A percentile compares a stretch with the other conserved stretches of the same genome.
Evolutionary conservation across 371 early-diverging fungal species (phyloP).

Genomic region (Rhizomucor miehei): DNA sequence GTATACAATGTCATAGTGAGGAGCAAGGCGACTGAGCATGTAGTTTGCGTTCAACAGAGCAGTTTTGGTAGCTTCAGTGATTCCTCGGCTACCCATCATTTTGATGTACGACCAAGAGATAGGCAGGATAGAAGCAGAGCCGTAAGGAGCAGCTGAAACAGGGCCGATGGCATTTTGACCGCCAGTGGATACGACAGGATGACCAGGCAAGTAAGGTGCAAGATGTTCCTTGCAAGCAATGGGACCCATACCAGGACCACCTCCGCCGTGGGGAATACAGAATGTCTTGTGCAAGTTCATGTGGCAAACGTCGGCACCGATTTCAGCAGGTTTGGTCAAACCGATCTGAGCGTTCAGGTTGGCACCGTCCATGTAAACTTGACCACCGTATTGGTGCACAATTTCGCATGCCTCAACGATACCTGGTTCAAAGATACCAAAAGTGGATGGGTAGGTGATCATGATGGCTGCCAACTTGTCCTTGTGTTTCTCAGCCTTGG

Average conservation of each 20-base stretch:
- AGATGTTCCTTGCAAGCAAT: conserved; percentile 88
- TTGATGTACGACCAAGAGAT: conserved; percentile 98
- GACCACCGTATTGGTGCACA: conserved; percentile 89
- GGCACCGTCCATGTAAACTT: conserved; percentile 99
- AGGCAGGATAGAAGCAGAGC: conserved; percentile 92
- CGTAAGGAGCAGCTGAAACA: conserved; percentile 95
- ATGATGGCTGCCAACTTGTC: conserved; percentile 89
- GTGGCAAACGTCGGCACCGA: conserved; percentile 98
- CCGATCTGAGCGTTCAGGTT: conserved; percentile 98
- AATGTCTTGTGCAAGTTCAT: conserved; percentile 98
- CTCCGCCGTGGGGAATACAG: conserved; percentile 98
- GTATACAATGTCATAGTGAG: conserved; percentile 87
- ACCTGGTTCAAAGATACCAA: conserved; percentile 94
- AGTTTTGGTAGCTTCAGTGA: conserved; percentile 79
- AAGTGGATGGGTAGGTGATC: conserved; percentile 98
- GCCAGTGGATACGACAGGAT: conserved; percentile 76
- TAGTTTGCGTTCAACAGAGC: conserved; percentile 98
- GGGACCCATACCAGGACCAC: conserved; percentile 96
- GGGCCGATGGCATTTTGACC: conserved; percentile 86
- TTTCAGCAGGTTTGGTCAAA: conserved; percentile 91
- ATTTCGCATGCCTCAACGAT: conserved; percentile 84
- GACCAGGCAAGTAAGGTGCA: conserved; percentile 90
- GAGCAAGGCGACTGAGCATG: conserved; percentile 86
- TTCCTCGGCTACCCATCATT: conserved; percentile 92
- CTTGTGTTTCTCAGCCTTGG: conserved; percentile 83